Evolutionary conservation across 1,284 basidiomycete species (phyloP).

Genomic region (Flammula alnicola): DNA sequence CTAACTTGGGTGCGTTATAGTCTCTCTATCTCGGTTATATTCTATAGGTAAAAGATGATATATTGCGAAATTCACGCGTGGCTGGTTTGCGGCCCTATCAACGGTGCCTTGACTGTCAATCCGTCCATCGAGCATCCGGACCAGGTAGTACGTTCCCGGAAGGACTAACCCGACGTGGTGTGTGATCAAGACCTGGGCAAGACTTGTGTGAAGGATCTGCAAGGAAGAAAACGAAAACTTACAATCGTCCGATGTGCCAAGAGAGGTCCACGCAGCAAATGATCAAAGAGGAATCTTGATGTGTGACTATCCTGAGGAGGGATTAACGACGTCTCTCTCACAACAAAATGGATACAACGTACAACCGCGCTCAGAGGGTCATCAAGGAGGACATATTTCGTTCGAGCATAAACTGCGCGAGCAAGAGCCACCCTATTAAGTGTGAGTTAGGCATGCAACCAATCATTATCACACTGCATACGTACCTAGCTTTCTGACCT

Average conservation of each 20-base stretch:
- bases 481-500: conserved; percentile 70
- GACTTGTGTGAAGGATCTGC: not conserved
- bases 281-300: conserved; percentile 68
- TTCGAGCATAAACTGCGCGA: conserved; percentile 67
- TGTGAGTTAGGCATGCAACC: too few species aligned
- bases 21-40: too few species aligned
- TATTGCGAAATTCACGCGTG: too few species aligned
- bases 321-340: not conserved
- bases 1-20: too few species aligned
- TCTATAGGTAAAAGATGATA: too few species aligned
- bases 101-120: conserved; percentile 72
- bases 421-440: conserved; percentile 75
- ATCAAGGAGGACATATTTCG: conserved; percentile 70
- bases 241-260: conserved; percentile 72
- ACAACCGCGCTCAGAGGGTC: conserved; percentile 76
- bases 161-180: conserved; percentile 79
- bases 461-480: too few species aligned
- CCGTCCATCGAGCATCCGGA: conserved; percentile 76
- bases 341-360: conserved; percentile 30
- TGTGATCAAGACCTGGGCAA: conserved; percentile 65
- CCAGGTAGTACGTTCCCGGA: conserved; percentile 68
- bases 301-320: conserved; percentile 71
- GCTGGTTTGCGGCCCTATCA: too few species aligned
- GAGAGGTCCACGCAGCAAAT: conserved; percentile 66
- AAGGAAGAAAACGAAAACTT: conserved; percentile 26